A percentile compares a stretch with the other conserved stretches of the same genome.
These are phyloP conservation scores for Schizochytrium sp. DNA, from an alignment of 108 stramenopile species.

Conservation along the genomic window DNA sequence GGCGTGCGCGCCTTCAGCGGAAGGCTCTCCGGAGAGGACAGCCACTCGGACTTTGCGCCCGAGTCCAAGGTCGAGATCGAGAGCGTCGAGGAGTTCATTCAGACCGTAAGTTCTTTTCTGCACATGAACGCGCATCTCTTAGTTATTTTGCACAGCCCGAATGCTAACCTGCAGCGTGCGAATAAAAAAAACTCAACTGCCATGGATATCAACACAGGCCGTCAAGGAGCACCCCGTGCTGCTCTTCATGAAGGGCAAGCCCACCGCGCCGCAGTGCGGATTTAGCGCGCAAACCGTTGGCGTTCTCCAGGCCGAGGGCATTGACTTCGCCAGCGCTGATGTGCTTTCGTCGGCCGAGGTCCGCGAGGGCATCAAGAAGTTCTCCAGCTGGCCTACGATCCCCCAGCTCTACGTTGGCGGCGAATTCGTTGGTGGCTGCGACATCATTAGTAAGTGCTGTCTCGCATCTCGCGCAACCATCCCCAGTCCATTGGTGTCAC, in stretches of 20 bases:
- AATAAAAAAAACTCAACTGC: no score
- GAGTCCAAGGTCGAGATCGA: constrained; percentile 34
- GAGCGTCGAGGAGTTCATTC: constrained; percentile 30
- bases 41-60: constrained; percentile 58
- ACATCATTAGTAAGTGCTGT: constrained; percentile 65
- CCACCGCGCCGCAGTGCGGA: constrained; percentile 86
- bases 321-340: constrained; percentile 88
- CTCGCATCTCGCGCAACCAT: neutral
- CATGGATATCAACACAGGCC: neutral
- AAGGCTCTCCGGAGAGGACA: constrained; percentile 20
- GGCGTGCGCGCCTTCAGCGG: neutral
- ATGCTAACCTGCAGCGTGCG: constrained; percentile 8
- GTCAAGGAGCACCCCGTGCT: constrained; percentile 51
- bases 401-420: constrained; percentile 94
- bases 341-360: constrained; percentile 89
- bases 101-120: neutral
- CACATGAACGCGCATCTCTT: no score
- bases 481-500: no score
- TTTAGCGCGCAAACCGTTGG: constrained; percentile 81
- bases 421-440: constrained; percentile 94
- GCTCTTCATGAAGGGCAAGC: constrained; percentile 99
- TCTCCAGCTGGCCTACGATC: constrained; percentile 89
- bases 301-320: constrained; percentile 71
- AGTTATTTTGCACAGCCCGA: no score
- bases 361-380: constrained; percentile 89